phyloP scores from a whole-genome alignment of 805 yeast species.

The Tanozyma kutaoensis region DNA sequence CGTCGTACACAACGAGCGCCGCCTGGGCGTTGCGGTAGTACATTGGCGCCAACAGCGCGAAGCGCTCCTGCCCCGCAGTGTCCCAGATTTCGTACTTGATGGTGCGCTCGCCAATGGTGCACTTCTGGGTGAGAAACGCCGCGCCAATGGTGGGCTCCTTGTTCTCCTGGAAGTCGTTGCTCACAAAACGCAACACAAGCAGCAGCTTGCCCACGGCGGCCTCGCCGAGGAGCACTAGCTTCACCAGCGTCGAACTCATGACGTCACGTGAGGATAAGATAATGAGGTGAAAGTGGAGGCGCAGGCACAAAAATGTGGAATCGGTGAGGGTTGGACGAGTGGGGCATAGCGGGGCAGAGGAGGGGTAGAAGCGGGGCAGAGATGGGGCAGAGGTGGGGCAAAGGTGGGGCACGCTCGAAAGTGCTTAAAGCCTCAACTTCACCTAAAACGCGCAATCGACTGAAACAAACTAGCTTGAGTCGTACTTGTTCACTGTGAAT shows the following conservation, averaged over 20 bases:
- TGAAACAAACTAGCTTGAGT: no score
- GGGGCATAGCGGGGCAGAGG: no score
- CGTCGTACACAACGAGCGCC: conserved; percentile 68
- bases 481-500: no score
- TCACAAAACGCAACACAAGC: conserved; percentile 55
- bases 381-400: no score
- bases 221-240: conserved; percentile 66
- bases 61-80: conserved; percentile 78
- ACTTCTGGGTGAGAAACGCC: conserved; percentile 62
- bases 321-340: no score
- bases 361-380: no score
- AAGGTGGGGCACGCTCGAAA: no score
- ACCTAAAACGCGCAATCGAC: no score
- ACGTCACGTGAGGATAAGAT: no score
- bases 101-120: conserved; percentile 35
- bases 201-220: conserved; percentile 77
- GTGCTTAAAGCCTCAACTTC: no score
- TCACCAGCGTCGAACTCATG: conserved; percentile 26
- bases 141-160: conserved; percentile 80
- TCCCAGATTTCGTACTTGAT: conserved; percentile 78
- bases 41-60: conserved; percentile 70
- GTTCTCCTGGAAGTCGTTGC: conserved; percentile 58
- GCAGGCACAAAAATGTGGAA: no score
- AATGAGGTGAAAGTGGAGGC: no score
- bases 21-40: conserved; percentile 73